Conservation (phyloP, 2,329 filamentous ascomycete genomes). For the Aspergillus puulaauensis region DNA sequence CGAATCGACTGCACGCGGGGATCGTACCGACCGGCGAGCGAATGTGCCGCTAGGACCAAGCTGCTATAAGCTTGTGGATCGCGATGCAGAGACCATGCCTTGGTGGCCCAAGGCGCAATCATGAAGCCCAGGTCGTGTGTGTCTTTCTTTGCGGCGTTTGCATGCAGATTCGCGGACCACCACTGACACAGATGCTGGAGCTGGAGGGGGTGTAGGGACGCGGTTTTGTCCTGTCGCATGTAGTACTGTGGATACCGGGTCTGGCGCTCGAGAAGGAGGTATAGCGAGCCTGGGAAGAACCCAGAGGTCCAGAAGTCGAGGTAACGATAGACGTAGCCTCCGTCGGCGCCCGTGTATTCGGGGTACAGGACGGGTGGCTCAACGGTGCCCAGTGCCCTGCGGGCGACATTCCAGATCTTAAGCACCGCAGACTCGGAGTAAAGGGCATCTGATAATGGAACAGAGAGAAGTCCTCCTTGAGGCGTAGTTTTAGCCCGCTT, state of each 20-base stretch:
- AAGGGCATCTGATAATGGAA: conserved; percentile 1
- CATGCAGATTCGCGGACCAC: conserved; percentile 43
- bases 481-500: background rate
- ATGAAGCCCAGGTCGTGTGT: conserved; percentile 59
- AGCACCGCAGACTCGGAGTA: conserved; percentile 19
- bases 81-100: conserved; percentile 48
- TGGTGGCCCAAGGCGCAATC: conserved; percentile 48
- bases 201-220: conserved; percentile 13
- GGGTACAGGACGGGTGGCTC: conserved; percentile 12
- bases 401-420: conserved; percentile 25
- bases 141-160: conserved; percentile 45
- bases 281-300: conserved; percentile 50
- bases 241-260: conserved; percentile 31
- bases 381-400: conserved; percentile 12
- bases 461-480: background rate
- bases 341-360: conserved; percentile 16
- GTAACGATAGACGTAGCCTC: conserved; percentile 41
- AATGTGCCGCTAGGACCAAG: conserved; percentile 36
- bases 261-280: conserved; percentile 37
- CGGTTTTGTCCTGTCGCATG: background rate
- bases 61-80: conserved; percentile 35
- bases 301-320: conserved; percentile 50
- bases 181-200: conserved; percentile 35
- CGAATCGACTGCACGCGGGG: conserved; percentile 34
- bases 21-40: conserved; percentile 40